Percentiles rank a stretch among this genome's conserved stretches.
Evolutionary conservation across 495 filamentous ascomycete species (phyloP).

Genomic region (Usnea hakonensis): DNA sequence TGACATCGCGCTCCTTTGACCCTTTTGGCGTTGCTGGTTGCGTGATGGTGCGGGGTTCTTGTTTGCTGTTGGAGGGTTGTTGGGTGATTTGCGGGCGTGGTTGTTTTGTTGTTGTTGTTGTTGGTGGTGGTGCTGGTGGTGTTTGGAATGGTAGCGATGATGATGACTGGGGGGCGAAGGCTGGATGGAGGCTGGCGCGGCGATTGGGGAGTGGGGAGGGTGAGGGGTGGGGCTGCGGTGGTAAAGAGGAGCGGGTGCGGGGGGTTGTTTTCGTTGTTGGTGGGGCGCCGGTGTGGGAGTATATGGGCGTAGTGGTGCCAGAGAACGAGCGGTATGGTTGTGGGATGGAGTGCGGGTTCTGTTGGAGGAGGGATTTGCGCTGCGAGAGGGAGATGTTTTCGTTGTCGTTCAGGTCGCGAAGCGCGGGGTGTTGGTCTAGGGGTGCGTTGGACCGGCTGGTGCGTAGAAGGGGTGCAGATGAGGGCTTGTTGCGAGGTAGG

Average conservation of each 20-base stretch:
- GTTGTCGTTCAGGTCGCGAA: constrained; percentile 5
- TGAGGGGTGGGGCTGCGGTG: constrained; percentile 1
- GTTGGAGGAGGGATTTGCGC: constrained; percentile 21
- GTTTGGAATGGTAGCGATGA: too few species aligned
- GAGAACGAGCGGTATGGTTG: constrained; percentile 15
- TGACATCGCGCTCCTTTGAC: constrained; percentile 63
- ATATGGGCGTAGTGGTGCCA: constrained; percentile 3
- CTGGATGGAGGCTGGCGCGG: constrained; percentile 26
- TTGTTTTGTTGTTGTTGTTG: constrained; percentile 24
- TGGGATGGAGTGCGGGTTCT: constrained; percentile 17
- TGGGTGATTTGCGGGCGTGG: too few species aligned
- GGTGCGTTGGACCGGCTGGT: constrained; percentile 5
- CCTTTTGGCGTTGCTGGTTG: too few species aligned
- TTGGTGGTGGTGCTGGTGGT: too few species aligned
- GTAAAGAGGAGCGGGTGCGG: constrained; percentile 1
- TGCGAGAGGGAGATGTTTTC: constrained; percentile 23
- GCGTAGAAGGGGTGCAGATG: constrained; percentile 17
- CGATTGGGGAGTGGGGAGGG: constrained; percentile 22
- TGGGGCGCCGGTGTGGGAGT: constrained; percentile 15
- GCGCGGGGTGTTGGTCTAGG: constrained; percentile 10
- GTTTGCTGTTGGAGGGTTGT: too few species aligned
- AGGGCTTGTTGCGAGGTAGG: constrained; percentile 10
- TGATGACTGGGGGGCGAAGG: too few species aligned
- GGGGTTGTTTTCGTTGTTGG: background rate
- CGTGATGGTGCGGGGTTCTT: too few species aligned